These are phyloP conservation scores for Populus hybrid DNA, from an alignment of 441 rosid genomes.

Conservation along the genomic window DNA sequence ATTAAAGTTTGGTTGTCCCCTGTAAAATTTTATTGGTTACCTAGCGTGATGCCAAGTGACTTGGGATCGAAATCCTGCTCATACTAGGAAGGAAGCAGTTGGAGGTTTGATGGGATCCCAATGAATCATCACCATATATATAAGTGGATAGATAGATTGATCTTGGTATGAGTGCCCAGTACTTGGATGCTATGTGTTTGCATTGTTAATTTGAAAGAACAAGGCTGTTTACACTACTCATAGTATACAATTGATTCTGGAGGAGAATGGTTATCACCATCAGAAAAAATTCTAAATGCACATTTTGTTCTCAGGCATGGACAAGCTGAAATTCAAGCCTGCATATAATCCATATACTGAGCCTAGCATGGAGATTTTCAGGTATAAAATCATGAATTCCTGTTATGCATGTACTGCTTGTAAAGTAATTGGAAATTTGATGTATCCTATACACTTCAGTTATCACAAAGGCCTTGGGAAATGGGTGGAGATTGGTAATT, in stretches of 20 bases:
- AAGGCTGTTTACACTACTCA: not conserved
- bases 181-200: not conserved
- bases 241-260: not conserved
- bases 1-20: not conserved
- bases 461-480: conserved; percentile 78
- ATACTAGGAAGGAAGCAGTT: not conserved
- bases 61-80: not conserved
- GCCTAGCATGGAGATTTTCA: conserved; percentile 97
- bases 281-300: not conserved
- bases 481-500: conserved; percentile 97
- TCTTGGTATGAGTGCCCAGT: not conserved
- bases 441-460: conserved; percentile 30
- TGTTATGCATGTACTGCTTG: not conserved
- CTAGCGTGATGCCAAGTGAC: not conserved
- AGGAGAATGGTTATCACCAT: not conserved
- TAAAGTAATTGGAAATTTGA: conserved; percentile 12
- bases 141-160: not conserved
- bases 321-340: conserved; percentile 83
- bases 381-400: conserved; percentile 38
- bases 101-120: not conserved
- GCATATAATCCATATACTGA: conserved; percentile 97
- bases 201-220: not conserved
- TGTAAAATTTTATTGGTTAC: not conserved
- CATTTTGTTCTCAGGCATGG: conserved; percentile 60
- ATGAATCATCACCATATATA: not conserved